phyloP scores from a whole-genome alignment of 2,329 filamentous ascomycete genomes.

The Aureobasidium namibiae region DNA sequence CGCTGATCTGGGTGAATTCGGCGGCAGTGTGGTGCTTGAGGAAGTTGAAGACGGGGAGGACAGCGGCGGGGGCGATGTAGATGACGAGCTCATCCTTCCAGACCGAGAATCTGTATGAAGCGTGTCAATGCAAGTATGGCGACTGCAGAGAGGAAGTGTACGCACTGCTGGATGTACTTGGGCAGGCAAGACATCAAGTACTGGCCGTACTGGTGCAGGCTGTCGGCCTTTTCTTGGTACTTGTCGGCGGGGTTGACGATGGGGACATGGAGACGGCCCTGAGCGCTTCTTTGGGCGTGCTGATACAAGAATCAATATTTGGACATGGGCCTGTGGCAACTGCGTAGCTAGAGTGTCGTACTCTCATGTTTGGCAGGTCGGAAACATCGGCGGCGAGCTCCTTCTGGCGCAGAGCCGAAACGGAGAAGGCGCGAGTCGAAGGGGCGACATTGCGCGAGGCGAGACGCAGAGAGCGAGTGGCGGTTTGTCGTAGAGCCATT shows the following conservation, averaged over 20 bases:
- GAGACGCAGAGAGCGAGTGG: constrained; percentile 21
- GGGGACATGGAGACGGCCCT: constrained; percentile 59
- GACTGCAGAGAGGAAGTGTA: neutral
- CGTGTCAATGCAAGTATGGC: neutral
- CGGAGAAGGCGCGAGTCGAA: constrained; percentile 34
- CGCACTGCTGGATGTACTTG: constrained; percentile 87
- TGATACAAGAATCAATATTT: constrained; percentile 17
- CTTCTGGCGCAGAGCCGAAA: constrained; percentile 34
- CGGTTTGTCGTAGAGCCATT: constrained; percentile 35
- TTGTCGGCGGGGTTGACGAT: constrained; percentile 90
- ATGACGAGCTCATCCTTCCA: constrained; percentile 95
- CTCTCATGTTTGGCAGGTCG: constrained; percentile 40
- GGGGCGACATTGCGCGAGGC: constrained; percentile 12
- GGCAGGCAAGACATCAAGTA: constrained; percentile 95
- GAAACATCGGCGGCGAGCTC: constrained; percentile 34
- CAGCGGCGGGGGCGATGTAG: constrained; percentile 69
- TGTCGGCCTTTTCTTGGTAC: constrained; percentile 76
- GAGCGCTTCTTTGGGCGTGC: constrained; percentile 35
- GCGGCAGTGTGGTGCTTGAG: constrained; percentile 96
- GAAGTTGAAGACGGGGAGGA: constrained; percentile 88
- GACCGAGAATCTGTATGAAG: constrained; percentile 63
- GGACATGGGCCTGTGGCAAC: neutral
- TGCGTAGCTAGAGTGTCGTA: constrained; percentile 18
- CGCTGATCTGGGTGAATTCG: constrained; percentile 88
- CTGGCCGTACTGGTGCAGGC: constrained; percentile 87